Conservation (phyloP, 208 protist species). For the Blechomonas ayalai region DNA sequence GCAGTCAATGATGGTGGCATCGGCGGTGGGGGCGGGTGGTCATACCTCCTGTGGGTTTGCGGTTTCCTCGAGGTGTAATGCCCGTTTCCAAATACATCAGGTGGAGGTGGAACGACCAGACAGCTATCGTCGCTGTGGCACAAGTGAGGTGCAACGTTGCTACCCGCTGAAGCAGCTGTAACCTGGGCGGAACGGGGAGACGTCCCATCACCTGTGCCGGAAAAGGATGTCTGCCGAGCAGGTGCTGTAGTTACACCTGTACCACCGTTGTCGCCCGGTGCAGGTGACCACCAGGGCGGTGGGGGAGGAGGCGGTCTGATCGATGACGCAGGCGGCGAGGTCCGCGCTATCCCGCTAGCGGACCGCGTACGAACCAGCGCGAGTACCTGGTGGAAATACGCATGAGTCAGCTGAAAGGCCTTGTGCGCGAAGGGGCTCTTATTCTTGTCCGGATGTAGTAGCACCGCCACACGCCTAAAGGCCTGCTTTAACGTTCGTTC, state of each 20-base stretch:
- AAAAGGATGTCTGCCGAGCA: too few species aligned
- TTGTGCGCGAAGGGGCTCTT: conserved; percentile 15
- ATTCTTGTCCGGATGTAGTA: conserved; percentile 85
- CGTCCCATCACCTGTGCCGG: too few species aligned
- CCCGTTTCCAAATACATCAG: conserved; percentile 21
- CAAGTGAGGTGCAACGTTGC: too few species aligned
- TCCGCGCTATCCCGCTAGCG: background rate
- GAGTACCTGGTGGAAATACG: conserved; percentile 27
- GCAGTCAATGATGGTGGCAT: too few species aligned
- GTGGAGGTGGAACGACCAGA: conserved; percentile 17
- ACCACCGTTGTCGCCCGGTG: background rate
- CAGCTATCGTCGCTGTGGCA: conserved; percentile 3
- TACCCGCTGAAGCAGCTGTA: too few species aligned
- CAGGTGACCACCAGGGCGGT: conserved; percentile 1
- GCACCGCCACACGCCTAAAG: conserved; percentile 56
- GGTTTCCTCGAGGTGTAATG: conserved; percentile 2
- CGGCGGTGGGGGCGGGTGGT: background rate
- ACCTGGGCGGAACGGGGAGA: too few species aligned
- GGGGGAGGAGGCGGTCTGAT: conserved; percentile 7
- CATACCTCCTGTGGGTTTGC: background rate
- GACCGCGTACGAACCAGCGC: background rate
- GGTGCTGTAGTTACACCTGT: background rate
- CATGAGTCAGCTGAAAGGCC: conserved; percentile 61
- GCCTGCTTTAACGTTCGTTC: conserved; percentile 39
- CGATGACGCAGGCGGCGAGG: background rate